A percentile compares a stretch with the other conserved stretches of the same genome.
phyloP scores from a whole-genome alignment of 192 early-diverging fungal genomes.

The Glomus cerebriforme region DNA sequence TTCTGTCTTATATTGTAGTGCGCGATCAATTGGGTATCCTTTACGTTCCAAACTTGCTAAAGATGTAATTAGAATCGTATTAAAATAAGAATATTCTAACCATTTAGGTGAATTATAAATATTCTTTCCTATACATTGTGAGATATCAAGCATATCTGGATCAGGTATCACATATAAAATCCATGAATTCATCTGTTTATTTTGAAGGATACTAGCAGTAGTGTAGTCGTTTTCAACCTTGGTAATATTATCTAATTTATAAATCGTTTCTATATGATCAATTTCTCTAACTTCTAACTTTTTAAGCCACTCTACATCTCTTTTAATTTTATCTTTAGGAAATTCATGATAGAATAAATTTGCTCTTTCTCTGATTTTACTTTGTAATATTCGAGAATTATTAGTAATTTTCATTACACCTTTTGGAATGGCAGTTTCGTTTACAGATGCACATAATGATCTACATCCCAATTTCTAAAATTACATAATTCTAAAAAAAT shows the following conservation, averaged over 20 bases:
- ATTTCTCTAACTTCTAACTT: no score
- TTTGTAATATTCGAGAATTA: constrained; percentile 56
- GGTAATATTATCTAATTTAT: constrained; percentile 46
- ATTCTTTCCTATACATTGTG: not conserved
- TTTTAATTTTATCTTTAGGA: constrained; percentile 57
- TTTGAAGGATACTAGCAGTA: constrained; percentile 57
- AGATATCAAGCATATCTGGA: constrained; percentile 36
- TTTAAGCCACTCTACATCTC: constrained; percentile 57
- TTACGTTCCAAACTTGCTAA: not conserved
- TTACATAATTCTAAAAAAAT: no score
- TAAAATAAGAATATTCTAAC: not conserved
- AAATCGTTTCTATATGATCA: constrained; percentile 63
- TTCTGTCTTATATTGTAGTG: no score
- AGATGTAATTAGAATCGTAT: not conserved
- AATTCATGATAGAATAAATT: no score
- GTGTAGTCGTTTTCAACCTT: constrained; percentile 57
- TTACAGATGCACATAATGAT: constrained; percentile 67
- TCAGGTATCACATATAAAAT: constrained; percentile 43
- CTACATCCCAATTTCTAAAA: constrained; percentile 56
- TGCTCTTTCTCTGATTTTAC: constrained; percentile 74
- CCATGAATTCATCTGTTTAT: constrained; percentile 42
- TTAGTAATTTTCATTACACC: constrained; percentile 51
- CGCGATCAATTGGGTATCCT: constrained; percentile 60
- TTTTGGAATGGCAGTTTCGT: constrained; percentile 51
- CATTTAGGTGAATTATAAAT: not conserved